Evolutionary conservation across 164 flowering plant species (phyloP), one percentile per base, ranked within the genome.

Genomic region (Akebia trifoliata): DNA sequence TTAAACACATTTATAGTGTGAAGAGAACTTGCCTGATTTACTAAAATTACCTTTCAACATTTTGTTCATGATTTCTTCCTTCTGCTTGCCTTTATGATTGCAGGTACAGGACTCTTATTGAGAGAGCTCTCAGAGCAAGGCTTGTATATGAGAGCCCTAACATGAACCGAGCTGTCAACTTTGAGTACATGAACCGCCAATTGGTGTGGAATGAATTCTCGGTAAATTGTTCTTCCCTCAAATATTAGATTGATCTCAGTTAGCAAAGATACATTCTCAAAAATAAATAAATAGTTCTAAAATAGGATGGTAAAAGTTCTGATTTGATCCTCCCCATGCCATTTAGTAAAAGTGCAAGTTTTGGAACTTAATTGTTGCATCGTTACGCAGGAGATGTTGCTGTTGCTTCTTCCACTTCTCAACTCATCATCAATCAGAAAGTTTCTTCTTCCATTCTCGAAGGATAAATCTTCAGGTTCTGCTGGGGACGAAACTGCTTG

Each of bases 181-280:
- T 94, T 71, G 96, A 90, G 80, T 90, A 94, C 76, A 94, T 90
- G 97, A 90, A 94, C 68, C 97, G 94, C 59, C 97, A 94, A 59
- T 73, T 88, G 71, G 96, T 94, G 57, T 90, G 97, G 99, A 94
- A 86, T 80, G 97, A 90, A 75, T 90, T 94, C 63, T 94, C 99
- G 78, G 99, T 94, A 86, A 61, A 18, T 51, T 58, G 6, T 28
- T 21, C 7, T 49, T 34, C 47, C 34, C 29, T 52, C 28, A 8
- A 26, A 4, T 34, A 39, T 34, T 6, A 40, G 37, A 38, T 62
- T 21, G 29, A 57, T n/a, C 31, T 45, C 11, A 25, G 25, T 57
- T 43, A 5, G 3, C 37, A 4, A 22, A 24, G 45, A 38, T 54
- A 11, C 15, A 25, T 14, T 52, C 10, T 42, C 38, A 8, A 29